phyloP scores from a whole-genome alignment of 2,329 filamentous ascomycete species.

The Pyrenophora tritici-repentis region DNA sequence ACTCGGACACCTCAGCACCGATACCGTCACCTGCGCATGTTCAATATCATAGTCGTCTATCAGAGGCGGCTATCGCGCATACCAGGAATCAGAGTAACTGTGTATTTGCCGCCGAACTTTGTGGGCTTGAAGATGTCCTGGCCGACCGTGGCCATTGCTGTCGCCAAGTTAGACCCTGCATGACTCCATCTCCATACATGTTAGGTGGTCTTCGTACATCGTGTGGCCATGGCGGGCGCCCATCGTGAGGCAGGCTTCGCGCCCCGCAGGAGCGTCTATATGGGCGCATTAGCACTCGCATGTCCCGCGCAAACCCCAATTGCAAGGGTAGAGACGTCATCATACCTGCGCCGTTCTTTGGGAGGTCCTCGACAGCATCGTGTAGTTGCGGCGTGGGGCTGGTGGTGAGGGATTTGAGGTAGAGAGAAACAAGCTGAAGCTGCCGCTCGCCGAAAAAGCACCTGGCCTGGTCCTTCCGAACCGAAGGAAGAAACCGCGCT shows the following conservation, averaged over 20 bases:
- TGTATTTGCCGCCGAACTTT: slow-evolving; percentile 99
- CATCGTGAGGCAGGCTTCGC: slow-evolving; percentile 54
- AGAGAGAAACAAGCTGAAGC: slow-evolving; percentile 40
- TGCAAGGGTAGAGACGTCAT: slow-evolving; percentile 18
- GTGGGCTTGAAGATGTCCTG: slow-evolving; percentile 98
- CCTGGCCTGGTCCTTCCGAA: slow-evolving; percentile 9
- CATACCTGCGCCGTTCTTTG: slow-evolving; percentile 56
- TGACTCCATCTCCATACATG: not conserved
- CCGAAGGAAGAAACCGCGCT: slow-evolving; percentile 29
- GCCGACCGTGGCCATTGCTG: slow-evolving; percentile 67
- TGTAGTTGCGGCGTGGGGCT: slow-evolving; percentile 35
- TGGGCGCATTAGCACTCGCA: slow-evolving; percentile 31
- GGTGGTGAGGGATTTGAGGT: slow-evolving; percentile 45
- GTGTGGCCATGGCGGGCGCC: slow-evolving; percentile 58
- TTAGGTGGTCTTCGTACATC: slow-evolving; percentile 54
- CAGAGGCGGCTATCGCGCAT: slow-evolving; percentile 41
- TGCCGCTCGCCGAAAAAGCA: slow-evolving; percentile 42
- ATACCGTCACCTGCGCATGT: slow-evolving; percentile 77
- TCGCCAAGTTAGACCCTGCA: slow-evolving; percentile 20
- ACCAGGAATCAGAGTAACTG: slow-evolving; percentile 96
- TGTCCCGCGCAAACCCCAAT: slow-evolving; percentile 27
- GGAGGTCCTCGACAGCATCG: slow-evolving; percentile 53
- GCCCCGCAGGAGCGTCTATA: slow-evolving; percentile 62
- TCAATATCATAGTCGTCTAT: slow-evolving; percentile 24
- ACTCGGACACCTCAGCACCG: slow-evolving; percentile 95